Conservation (phyloP, 768 basidiomycete genomes). For the Tulasnella calospora region DNA sequence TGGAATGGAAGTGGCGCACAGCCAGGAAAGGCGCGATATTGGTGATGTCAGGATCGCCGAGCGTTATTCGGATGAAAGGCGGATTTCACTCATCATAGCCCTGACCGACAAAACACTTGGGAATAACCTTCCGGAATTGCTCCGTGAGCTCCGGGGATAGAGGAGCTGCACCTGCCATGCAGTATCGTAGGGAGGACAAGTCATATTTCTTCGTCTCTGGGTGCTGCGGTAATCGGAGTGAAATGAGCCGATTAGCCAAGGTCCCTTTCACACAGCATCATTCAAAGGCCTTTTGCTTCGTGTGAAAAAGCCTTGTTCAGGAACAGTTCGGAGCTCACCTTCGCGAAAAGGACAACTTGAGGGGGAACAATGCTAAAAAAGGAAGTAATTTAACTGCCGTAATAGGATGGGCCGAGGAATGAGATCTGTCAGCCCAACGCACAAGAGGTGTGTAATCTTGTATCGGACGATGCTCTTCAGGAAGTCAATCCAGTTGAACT, state of each 20-base stretch:
- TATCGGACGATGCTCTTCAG: constrained; percentile 56
- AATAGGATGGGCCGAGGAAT: neutral
- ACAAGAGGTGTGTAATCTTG: constrained; percentile 56
- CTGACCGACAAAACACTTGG: constrained; percentile 38
- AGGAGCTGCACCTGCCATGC: constrained; percentile 58
- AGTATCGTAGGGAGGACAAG: constrained; percentile 45
- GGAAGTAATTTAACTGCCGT: constrained; percentile 7
- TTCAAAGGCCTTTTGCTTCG: neutral
- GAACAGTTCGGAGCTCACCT: constrained; percentile 38
- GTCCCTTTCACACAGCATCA: neutral
- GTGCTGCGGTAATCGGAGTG: constrained; percentile 39
- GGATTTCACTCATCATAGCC: constrained; percentile 25
- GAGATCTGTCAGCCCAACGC: constrained; percentile 27
- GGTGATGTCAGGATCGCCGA: constrained; percentile 24
- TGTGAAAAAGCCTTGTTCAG: constrained; percentile 4
- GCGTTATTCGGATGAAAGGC: neutral
- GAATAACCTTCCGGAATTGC: constrained; percentile 49
- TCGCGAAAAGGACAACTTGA: constrained; percentile 54
- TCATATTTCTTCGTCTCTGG: constrained; percentile 50
- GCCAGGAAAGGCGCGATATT: constrained; percentile 4
- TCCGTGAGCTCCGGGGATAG: constrained; percentile 51
- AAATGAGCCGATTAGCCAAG: neutral
- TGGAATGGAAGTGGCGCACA: neutral
- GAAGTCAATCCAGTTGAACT: constrained; percentile 59
- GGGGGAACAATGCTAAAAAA: constrained; percentile 52